A percentile compares a stretch with the other conserved stretches of the same genome.
These are phyloP conservation scores for Prorocentrum cordatum DNA, from an alignment of 169 alveolate species.

Conservation along the genomic window DNA sequence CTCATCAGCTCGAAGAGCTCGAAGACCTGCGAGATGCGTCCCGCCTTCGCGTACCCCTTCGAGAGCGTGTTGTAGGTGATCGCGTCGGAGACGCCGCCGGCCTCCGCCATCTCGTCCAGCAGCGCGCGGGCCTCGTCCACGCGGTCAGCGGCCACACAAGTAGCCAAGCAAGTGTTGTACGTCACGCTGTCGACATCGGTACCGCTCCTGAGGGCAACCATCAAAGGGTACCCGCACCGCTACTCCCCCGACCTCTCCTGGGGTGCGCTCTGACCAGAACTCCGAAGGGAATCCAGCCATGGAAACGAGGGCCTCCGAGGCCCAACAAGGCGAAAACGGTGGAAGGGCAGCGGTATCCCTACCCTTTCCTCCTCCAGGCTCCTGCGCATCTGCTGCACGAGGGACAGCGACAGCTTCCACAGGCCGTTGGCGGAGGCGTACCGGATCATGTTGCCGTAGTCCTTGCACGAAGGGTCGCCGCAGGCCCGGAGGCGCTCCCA, in stretches of 20 bases:
- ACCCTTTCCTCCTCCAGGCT: too few species aligned
- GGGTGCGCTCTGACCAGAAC: too few species aligned
- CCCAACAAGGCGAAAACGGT: background rate
- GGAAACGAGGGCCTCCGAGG: constrained; percentile 25
- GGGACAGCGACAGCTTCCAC: constrained; percentile 26
- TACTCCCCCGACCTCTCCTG: too few species aligned
- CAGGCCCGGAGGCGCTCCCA: constrained; percentile 17
- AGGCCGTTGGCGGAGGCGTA: constrained; percentile 22
- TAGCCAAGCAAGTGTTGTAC: constrained; percentile 35
- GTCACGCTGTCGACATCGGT: constrained; percentile 65
- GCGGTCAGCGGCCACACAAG: constrained; percentile 46
- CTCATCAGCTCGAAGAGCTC: constrained; percentile 39
- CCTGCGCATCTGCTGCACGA: too few species aligned
- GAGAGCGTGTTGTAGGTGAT: constrained; percentile 66
- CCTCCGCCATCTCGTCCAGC: constrained; percentile 47
- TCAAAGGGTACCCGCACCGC: too few species aligned
- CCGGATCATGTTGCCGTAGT: constrained; percentile 26
- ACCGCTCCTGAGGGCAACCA: too few species aligned
- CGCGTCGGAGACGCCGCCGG: constrained; percentile 51
- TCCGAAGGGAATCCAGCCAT: too few species aligned
- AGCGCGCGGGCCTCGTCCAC: constrained; percentile 38
- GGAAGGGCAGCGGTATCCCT: too few species aligned
- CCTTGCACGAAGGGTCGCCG: constrained; percentile 52
- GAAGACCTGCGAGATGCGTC: constrained; percentile 40
- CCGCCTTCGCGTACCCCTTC: constrained; percentile 58